A percentile compares a stretch with the other conserved stretches of the same genome.
These are phyloP conservation scores for Salix viminalis DNA, from an alignment of 345 rosid genomes.

Conservation along the genomic window DNA sequence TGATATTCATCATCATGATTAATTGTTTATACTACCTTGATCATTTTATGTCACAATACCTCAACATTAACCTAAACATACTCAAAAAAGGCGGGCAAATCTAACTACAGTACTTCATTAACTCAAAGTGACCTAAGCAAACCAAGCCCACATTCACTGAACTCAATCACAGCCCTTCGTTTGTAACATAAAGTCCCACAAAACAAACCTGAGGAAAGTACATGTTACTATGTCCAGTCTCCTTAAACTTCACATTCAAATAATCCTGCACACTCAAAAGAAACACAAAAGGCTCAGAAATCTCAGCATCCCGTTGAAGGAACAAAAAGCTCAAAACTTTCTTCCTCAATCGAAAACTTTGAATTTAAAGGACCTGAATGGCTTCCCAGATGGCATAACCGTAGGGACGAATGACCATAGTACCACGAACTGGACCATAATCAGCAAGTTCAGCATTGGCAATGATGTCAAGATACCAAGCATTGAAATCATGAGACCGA, in stretches of 20 bases:
- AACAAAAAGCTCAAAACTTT: too few species aligned
- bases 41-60: background rate
- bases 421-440: constrained; percentile 92
- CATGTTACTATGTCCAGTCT: constrained; percentile 93
- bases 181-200: background rate
- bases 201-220: constrained; percentile 85
- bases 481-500: constrained; percentile 87
- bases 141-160: background rate
- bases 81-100: background rate
- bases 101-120: background rate
- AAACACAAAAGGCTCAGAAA: background rate
- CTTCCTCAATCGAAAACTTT: background rate
- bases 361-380: constrained; percentile 57
- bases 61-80: background rate
- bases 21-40: background rate
- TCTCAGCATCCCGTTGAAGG: background rate
- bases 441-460: constrained; percentile 94
- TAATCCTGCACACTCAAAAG: constrained; percentile 45
- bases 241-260: constrained; percentile 85
- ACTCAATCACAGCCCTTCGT: background rate
- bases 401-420: constrained; percentile 93
- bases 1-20: background rate
- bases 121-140: background rate
- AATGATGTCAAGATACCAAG: constrained; percentile 86
- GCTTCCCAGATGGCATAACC: constrained; percentile 98